Evolutionary conservation across 257 asterid genomes (phyloP), one percentile per base, ranked within the genome.

Genomic region (Penstemon barbatus): DNA sequence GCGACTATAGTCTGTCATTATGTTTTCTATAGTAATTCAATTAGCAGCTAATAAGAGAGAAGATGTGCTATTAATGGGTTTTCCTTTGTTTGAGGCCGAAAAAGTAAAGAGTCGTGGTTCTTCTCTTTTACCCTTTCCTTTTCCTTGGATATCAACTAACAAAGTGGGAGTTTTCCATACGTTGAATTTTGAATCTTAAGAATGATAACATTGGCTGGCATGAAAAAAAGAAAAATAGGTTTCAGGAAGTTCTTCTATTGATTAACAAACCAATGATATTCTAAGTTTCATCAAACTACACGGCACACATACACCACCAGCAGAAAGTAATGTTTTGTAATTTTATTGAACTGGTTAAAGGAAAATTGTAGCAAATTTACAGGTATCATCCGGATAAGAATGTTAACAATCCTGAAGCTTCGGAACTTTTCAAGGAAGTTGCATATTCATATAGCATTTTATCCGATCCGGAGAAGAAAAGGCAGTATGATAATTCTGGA

Each of bases 311-410:
- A 6, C 54, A 45, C 12, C 43, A 1, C 13, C 57, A 36, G 39
- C 64, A 10, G 38, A 42, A 43, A 15, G 15, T 45, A 18, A 40
- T 50, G 67, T 59, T 66, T 33, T 49, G 2, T 7, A 65, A 33
- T 52, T 58, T 62, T 9, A 42, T 72, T 57, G 56, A 50, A 18
- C 43, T 45, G 76, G 68, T 68, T 56, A 62, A 69, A 64, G 43
- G 68, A 46, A 66, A 71, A 50, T 57, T 9, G 12, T 63, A 58
- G 70, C 25, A 43, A 25, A 61, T 56, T 72, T 63, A 72, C 88
- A 94, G 99, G 85, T 94, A 94, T 84, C 99, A 94, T 84, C 99
- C 99, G 3, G 99, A 94, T 79, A 94, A 94, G 85, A 91, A 91
- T 85, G 97, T 92, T 48, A 89, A 82, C 76, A 94, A 94, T 80